phyloP scores from a whole-genome alignment of 164 flowering plant species.

The Warburgia ugandensis region DNA sequence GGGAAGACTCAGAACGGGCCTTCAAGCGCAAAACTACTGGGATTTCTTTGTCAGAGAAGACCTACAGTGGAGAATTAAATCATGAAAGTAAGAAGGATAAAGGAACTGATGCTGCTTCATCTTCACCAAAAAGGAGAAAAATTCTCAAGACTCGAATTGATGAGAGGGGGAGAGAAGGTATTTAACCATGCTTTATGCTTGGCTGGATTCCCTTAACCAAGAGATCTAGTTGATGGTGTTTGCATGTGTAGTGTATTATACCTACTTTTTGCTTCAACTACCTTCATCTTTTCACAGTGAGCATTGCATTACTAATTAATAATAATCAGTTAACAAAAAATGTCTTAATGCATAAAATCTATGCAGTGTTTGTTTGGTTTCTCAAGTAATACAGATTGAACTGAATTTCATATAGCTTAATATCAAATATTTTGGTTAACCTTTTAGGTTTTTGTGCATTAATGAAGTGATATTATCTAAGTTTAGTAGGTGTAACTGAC shows the following conservation, averaged over 20 bases:
- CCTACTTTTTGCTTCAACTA: not conserved
- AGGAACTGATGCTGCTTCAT: constrained; percentile 25
- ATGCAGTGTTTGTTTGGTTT: too few relatives aligned
- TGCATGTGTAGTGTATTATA: too few relatives aligned
- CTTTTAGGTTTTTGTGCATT: too few relatives aligned
- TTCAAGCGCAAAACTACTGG: constrained; percentile 16
- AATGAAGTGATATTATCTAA: too few relatives aligned
- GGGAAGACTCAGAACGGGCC: constrained; percentile 21
- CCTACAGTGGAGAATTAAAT: constrained; percentile 11
- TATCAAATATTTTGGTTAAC: too few relatives aligned
- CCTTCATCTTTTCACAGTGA: not conserved
- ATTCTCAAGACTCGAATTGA: constrained; percentile 79
- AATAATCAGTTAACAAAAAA: too few relatives aligned
- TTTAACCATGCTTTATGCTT: not conserved
- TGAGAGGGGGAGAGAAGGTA: constrained; percentile 99
- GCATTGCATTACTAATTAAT: too few relatives aligned
- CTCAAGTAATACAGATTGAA: too few relatives aligned
- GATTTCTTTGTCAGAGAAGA: constrained; percentile 24
- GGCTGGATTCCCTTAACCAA: not conserved
- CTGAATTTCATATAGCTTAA: too few relatives aligned
- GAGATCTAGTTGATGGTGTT: not conserved
- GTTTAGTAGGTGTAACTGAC: too few relatives aligned
- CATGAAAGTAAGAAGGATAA: constrained; percentile 26
- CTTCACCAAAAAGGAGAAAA: constrained; percentile 65
- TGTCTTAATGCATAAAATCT: too few relatives aligned